A percentile compares a stretch with the other conserved stretches of the same genome.
These are phyloP conservation scores for Plantago lanceolata DNA, from an alignment of 305 asterid species.

Conservation along the genomic window DNA sequence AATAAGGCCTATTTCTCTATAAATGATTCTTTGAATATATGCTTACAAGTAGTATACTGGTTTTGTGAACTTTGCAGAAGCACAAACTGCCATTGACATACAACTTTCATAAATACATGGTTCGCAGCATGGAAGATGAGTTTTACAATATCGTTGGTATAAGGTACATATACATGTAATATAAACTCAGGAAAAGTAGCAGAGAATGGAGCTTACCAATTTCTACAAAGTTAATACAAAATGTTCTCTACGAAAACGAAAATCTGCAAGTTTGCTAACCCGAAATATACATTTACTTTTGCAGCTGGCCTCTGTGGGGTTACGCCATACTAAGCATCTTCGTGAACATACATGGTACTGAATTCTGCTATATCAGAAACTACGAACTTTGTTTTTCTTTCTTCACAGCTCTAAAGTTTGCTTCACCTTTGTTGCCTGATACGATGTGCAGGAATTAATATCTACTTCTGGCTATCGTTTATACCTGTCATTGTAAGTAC, in stretches of 20 bases:
- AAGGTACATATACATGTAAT: conserved; percentile 40
- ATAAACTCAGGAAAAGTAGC: neutral
- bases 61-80: conserved; percentile 43
- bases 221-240: neutral
- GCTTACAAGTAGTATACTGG: neutral
- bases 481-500: conserved; percentile 78
- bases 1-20: neutral
- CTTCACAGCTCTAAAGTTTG: conserved; percentile 7
- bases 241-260: neutral
- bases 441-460: conserved; percentile 60
- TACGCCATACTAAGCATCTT: conserved; percentile 88
- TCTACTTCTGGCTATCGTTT: conserved; percentile 88
- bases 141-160: conserved; percentile 78
- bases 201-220: neutral
- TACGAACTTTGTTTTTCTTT: neutral
- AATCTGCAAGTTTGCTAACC: neutral
- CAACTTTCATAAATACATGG: conserved; percentile 84
- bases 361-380: neutral
- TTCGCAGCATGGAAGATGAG: conserved; percentile 96
- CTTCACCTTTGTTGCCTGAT: conserved; percentile 6
- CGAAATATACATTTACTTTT: conserved; percentile 10
- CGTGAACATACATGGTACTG: conserved; percentile 74
- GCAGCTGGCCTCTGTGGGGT: conserved; percentile 95
- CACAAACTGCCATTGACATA: conserved; percentile 68
- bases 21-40: neutral